These are phyloP conservation scores for Aspergillus sp. DNA, from an alignment of 2,329 filamentous ascomycete genomes.

Conservation along the genomic window DNA sequence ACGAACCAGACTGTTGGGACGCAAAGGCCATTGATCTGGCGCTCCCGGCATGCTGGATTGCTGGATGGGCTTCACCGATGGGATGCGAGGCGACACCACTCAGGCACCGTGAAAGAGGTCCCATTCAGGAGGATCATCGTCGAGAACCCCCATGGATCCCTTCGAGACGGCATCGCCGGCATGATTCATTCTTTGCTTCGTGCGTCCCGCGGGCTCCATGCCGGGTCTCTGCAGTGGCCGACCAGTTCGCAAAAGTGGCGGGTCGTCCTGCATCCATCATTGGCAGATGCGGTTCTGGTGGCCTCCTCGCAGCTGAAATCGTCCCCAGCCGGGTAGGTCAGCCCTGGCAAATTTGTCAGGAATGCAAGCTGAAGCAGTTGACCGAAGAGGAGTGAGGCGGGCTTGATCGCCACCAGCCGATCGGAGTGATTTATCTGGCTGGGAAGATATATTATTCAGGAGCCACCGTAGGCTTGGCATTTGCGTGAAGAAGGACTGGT, in stretches of 20 bases:
- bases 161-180: background rate
- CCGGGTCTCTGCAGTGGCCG: background rate
- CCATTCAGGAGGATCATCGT: too few species aligned
- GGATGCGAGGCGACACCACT: background rate
- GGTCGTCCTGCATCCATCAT: slow-evolving; percentile 1
- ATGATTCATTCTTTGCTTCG: background rate
- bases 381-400: background rate
- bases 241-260: background rate
- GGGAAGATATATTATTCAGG: too few species aligned
- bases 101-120: background rate
- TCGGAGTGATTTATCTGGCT: background rate
- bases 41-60: background rate
- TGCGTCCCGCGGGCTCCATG: background rate
- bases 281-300: background rate
- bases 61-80: background rate
- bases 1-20: background rate
- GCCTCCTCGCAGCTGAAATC: background rate
- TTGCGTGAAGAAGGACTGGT: too few species aligned
- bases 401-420: background rate
- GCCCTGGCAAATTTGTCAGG: background rate
- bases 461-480: too few species aligned
- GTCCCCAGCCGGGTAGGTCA: background rate
- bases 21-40: background rate
- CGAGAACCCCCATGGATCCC: too few species aligned
- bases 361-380: background rate